Evolutionary conservation across 2,329 filamentous ascomycete genomes (phyloP), one percentile per base, ranked within the genome.

Genomic region (Penicillium polonicum): DNA sequence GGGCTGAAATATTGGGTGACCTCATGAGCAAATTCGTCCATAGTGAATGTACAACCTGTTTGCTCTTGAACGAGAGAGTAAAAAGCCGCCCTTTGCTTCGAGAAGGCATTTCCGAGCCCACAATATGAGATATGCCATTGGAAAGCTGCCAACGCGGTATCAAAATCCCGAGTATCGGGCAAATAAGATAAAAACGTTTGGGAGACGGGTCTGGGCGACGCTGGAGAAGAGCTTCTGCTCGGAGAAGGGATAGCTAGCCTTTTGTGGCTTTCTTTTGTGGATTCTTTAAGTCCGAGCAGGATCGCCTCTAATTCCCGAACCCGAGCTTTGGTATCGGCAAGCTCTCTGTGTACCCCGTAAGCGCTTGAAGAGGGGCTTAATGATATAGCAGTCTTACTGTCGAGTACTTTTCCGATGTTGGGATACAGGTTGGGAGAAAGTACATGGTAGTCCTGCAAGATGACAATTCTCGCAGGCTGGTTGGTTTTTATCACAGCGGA

Each of bases 381-480:
- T 42, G 43, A 29, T 36, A 5, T 29, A 42, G 9, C 4, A 35
- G 13, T 41, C 65, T 62, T 58, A 69, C 66, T 65, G 54, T 23
- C 60, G 59, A n/a, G 61, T 48, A 15, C 57, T 60, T 56, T 63
- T 68, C 13, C 60, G 62, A 12, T 58, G 56, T 21, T 56, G 58
- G 8, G 44, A 49, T 19, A 55, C 21, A 13, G 31, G 48, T 10
- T 53, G 60, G 8, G 66, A 64, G 23, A 69, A 67, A 4, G 55
- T 60, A 52, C 68, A 70, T 13, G 56, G 60, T 1, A 65, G 48
- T 2, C 62, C 56, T 15, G 60, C 64, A 25, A 67, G 36, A 27
- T 55, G 50, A 43, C 68, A 70, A 8, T 61, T 65, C 21, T 70
- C 68, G 19, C 68, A 70, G 27, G 61, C 59, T 21, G 68, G 67